A percentile compares a stretch with the other conserved stretches of the same genome.
Conservation (phyloP, 2,329 filamentous ascomycete species). For the Xylariales sp. region DNA sequence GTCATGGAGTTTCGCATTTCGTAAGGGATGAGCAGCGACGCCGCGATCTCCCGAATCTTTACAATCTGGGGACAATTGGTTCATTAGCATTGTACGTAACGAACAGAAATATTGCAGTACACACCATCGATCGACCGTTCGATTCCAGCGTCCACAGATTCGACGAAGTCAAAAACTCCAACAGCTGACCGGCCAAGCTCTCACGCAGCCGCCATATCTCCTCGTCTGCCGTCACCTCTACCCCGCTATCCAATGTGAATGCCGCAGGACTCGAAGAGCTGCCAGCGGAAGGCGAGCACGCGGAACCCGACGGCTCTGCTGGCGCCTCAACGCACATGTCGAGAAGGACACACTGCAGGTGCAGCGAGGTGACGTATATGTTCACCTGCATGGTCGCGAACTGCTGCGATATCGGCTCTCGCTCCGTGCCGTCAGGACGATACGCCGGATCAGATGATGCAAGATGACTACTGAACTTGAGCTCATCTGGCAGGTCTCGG, state of each 20-base stretch:
- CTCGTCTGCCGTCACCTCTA: not conserved
- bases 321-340: conserved; percentile 11
- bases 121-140: conserved; percentile 15
- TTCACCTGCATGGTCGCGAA: conserved; percentile 20
- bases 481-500: not conserved
- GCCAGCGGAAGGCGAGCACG: not conserved
- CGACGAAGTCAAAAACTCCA: no score
- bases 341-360: conserved; percentile 17
- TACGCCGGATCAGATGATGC: no score
- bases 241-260: not conserved
- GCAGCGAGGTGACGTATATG: conserved; percentile 18
- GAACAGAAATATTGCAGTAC: not conserved
- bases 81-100: no score
- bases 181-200: no score
- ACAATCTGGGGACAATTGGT: not conserved
- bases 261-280: not conserved
- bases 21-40: conserved; percentile 17
- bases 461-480: no score
- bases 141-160: no score
- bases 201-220: no score
- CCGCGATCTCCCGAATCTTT: conserved; percentile 20
- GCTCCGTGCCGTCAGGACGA: no score
- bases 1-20: no score
- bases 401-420: conserved; percentile 4
- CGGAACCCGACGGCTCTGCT: conserved; percentile 2